Conservation (phyloP, 179 eudicot species). For the Camellia oleifera region DNA sequence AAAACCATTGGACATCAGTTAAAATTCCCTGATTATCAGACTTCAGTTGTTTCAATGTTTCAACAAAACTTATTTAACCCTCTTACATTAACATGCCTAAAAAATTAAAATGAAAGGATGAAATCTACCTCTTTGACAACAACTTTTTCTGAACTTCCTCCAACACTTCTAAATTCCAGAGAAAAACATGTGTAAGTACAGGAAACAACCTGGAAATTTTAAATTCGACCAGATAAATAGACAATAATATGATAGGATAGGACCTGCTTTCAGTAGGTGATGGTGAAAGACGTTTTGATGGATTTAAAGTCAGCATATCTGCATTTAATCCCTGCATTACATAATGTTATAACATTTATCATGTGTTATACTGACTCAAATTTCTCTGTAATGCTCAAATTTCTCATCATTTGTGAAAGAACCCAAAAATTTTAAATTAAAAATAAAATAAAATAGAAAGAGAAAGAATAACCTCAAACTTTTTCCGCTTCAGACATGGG, state of each 20-base stretch:
- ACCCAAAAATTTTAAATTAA: not conserved
- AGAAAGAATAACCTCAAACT: conserved; percentile 45
- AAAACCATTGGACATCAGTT: not conserved
- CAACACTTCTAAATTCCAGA: conserved; percentile 38
- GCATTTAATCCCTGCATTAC: conserved; percentile 44
- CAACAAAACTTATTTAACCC: not conserved
- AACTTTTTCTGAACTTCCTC: conserved; percentile 28
- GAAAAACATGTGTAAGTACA: conserved; percentile 4
- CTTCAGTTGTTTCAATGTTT: not conserved
- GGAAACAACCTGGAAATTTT: conserved; percentile 13
- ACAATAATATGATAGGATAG: conserved; percentile 16
- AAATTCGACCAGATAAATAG: conserved; percentile 4
- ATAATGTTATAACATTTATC: not conserved
- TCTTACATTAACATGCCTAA: not conserved
- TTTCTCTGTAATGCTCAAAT: not conserved
- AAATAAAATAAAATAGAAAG: not conserved
- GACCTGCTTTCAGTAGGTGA: conserved; percentile 65
- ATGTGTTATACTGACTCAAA: not conserved
- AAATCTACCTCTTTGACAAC: conserved; percentile 41
- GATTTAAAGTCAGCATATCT: conserved; percentile 28
- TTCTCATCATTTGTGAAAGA: not conserved
- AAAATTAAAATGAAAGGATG: conserved; percentile 1
- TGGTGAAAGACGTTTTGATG: conserved; percentile 53
- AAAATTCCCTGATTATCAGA: not conserved
- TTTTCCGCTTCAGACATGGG: conserved; percentile 67